A percentile compares a stretch with the other conserved stretches of the same genome.
These are phyloP conservation scores for Dioscorea cayenensis DNA, from an alignment of 116 monocot genomes.

Conservation along the genomic window DNA sequence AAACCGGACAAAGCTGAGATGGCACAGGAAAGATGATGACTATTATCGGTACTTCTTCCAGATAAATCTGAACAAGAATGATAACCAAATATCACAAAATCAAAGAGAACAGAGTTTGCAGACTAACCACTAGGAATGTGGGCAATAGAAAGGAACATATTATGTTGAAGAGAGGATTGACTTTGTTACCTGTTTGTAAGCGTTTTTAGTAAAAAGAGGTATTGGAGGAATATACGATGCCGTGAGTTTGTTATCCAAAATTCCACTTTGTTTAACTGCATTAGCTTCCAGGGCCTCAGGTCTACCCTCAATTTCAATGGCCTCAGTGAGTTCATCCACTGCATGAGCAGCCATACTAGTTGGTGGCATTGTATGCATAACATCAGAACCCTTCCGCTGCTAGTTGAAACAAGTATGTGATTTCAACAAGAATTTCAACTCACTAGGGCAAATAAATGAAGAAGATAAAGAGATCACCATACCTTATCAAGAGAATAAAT, in stretches of 20 bases:
- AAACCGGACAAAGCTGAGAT: not conserved
- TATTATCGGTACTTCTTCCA: not conserved
- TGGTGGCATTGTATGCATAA: constrained; percentile 25
- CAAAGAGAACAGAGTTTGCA: not conserved
- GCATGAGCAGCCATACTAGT: constrained; percentile 73
- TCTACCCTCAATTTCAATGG: constrained; percentile 50
- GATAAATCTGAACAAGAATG: not conserved
- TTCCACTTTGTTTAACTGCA: constrained; percentile 26
- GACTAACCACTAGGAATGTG: not conserved
- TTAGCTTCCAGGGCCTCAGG: constrained; percentile 22
- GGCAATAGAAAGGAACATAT: not conserved
- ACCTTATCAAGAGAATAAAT: constrained; percentile 19
- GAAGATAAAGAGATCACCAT: not conserved
- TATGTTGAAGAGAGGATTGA: not conserved
- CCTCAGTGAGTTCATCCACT: constrained; percentile 58
- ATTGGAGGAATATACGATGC: constrained; percentile 32
- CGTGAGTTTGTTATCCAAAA: constrained; percentile 11
- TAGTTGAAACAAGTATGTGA: not conserved
- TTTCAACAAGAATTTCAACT: not conserved
- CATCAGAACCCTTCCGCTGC: constrained; percentile 38
- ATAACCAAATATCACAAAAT: not conserved
- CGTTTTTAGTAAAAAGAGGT: constrained; percentile 28
- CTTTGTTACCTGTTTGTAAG: constrained; percentile 49
- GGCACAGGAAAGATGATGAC: not conserved
- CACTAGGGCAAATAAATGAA: not conserved